A percentile compares a stretch with the other conserved stretches of the same genome.
These are phyloP conservation scores for Trametes maxima DNA, from an alignment of 768 basidiomycete species.

Conservation along the genomic window DNA sequence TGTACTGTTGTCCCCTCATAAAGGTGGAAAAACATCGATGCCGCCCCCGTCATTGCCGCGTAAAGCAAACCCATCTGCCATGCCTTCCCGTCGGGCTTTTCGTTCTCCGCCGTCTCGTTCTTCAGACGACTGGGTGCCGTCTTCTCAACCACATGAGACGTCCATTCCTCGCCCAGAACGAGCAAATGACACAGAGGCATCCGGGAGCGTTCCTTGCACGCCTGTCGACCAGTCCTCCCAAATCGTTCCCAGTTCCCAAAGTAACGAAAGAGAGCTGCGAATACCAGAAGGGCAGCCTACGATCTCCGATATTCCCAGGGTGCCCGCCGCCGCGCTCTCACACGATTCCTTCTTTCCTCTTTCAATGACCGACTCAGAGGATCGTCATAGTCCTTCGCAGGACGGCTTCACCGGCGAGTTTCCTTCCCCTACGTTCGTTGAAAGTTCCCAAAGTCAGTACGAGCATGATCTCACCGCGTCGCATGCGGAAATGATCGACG, in stretches of 20 bases:
- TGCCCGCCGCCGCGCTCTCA: no score
- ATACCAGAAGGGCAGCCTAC: neutral
- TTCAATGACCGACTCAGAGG: neutral
- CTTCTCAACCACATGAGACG: constrained; percentile 26
- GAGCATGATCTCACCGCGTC: constrained; percentile 32
- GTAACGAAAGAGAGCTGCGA: constrained; percentile 21
- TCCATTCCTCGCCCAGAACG: neutral
- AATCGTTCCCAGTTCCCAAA: constrained; percentile 26
- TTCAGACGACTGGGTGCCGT: constrained; percentile 18
- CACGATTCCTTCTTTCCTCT: neutral
- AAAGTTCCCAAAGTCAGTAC: constrained; percentile 38
- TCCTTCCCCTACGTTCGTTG: constrained; percentile 15
- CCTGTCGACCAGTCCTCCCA: constrained; percentile 1
- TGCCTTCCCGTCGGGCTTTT: neutral
- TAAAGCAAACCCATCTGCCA: neutral
- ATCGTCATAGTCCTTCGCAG: neutral
- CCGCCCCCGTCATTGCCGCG: constrained; percentile 9
- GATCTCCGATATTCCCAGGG: neutral
- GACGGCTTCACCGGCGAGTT: neutral
- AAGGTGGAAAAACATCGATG: neutral
- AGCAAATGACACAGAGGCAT: neutral
- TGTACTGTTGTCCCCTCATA: neutral
- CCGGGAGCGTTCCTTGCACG: neutral
- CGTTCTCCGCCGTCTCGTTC: neutral
- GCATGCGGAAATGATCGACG: neutral